Base-by-base conservation (phyloP, 2,329 filamentous ascomycete species). In the Colletotrichum horii region DNA sequence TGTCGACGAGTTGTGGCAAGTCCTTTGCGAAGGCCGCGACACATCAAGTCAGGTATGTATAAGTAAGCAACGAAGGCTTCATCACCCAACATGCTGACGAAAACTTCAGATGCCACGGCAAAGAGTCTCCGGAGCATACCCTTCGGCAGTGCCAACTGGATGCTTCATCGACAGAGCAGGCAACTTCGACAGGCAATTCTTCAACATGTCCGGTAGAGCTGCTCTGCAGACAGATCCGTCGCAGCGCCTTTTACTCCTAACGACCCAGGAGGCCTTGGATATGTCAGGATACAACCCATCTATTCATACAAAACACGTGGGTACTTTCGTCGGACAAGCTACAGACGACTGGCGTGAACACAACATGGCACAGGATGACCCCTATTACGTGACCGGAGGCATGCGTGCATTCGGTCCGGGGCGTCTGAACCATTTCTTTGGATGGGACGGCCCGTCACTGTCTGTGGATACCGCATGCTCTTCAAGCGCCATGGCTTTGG, bases 381-480 rank as follows among this genome's bases (percentile, higher is more conserved):
- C 85, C 1, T 89, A 82, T 67, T 79, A 83, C 0, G 82, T 83
- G 2, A 85, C 83, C 0, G 87, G 87, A 6, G 82, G 78, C 14
- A 73, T 84, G 9, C 71, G 79, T 19, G 78, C 79, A 6, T 86
- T 86, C 61, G 71, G 83, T 8, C 71, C 78, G 3, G 85, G 85
- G 14, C 79, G 78, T 26, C 73, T 87, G 5, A 81, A 78, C 30
- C 83, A 87, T 64, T 80, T 79, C 64, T 86, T 86, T 70, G 84
- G 84, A 4, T 85, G 83, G 83, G 81, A 79, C 1, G 85, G 85
- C 0, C 85, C 85, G 0, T 79, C 80, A 6, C 28, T 84, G n/a
- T 80, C 80, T 2, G 70, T 85, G 16, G 84, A 87, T 62, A 86
- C 84, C 4, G 85, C 85, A 0, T 87, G 85, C 72, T 84, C 83